These are phyloP conservation scores for Pythium utonaiense DNA, from an alignment of 352 stramenopile genomes.

Conservation along the genomic window DNA sequence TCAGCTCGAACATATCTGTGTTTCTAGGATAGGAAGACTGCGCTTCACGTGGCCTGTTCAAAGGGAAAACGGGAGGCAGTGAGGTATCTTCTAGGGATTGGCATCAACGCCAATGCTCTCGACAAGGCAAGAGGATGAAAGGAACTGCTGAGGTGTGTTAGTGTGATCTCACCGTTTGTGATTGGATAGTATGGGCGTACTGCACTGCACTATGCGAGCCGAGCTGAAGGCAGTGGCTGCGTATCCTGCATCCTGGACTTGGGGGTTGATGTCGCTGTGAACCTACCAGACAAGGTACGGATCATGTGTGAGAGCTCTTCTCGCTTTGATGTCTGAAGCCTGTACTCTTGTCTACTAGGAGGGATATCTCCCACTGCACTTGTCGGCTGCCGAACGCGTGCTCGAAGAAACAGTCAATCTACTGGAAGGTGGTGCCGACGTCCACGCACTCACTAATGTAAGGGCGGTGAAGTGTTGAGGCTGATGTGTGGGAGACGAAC, in stretches of 20 bases:
- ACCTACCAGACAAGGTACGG: background rate
- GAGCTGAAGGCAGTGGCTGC: background rate
- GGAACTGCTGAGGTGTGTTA: background rate
- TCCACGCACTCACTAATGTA: background rate
- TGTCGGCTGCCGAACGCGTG: background rate
- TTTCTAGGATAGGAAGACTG: background rate
- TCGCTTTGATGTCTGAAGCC: background rate
- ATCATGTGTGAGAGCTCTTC: background rate
- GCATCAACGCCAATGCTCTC: background rate
- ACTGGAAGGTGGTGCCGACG: background rate
- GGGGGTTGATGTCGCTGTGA: background rate
- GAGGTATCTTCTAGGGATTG: background rate
- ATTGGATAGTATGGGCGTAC: background rate
- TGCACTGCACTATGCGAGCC: background rate
- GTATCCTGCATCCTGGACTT: background rate
- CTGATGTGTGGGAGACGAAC: too few relatives aligned
- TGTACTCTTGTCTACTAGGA: background rate
- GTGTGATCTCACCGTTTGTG: background rate
- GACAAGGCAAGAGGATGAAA: background rate
- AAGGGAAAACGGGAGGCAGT: background rate
- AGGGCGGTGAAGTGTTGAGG: too few relatives aligned
- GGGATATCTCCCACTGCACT: background rate
- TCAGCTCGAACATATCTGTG: too few relatives aligned
- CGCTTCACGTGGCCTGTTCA: background rate
- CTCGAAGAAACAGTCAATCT: background rate